phyloP scores from a whole-genome alignment of 2,329 filamentous ascomycete species.

The Exophiala oligosperma region DNA sequence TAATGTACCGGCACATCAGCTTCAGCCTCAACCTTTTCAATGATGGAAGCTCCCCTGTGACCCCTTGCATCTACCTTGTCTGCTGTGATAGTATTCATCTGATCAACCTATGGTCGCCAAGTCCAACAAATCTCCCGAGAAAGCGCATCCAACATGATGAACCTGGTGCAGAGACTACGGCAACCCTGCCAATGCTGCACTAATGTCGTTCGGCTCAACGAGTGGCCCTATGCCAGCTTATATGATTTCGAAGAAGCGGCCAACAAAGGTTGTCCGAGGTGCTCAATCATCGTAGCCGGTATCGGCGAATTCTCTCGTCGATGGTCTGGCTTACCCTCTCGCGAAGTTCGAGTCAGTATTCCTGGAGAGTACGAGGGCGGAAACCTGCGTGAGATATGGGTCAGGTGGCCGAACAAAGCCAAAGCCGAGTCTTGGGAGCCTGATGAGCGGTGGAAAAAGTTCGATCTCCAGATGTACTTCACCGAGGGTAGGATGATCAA shows the following conservation, averaged over 20 bases:
- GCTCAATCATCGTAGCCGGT: background rate
- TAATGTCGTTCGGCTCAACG: background rate
- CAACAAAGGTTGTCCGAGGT: background rate
- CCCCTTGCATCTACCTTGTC: no score
- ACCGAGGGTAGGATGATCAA: background rate
- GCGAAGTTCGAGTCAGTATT: background rate
- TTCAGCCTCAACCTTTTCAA: no score
- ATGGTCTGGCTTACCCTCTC: background rate
- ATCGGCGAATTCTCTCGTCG: background rate
- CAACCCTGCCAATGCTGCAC: background rate
- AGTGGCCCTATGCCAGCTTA: background rate
- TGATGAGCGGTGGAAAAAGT: background rate
- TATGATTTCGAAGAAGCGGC: background rate
- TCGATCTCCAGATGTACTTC: background rate
- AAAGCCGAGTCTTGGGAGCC: background rate
- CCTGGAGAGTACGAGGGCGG: background rate
- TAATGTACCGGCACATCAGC: no score
- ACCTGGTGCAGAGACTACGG: no score
- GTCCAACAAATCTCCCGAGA: no score
- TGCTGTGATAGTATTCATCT: no score
- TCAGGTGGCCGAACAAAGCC: background rate
- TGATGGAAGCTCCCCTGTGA: no score
- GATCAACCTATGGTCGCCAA: no score
- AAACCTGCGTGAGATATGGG: background rate
- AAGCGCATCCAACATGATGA: no score